Evolutionary conservation across 441 rosid genomes (phyloP), one percentile per base, ranked within the genome.

Genomic region (Melastoma candidum): DNA sequence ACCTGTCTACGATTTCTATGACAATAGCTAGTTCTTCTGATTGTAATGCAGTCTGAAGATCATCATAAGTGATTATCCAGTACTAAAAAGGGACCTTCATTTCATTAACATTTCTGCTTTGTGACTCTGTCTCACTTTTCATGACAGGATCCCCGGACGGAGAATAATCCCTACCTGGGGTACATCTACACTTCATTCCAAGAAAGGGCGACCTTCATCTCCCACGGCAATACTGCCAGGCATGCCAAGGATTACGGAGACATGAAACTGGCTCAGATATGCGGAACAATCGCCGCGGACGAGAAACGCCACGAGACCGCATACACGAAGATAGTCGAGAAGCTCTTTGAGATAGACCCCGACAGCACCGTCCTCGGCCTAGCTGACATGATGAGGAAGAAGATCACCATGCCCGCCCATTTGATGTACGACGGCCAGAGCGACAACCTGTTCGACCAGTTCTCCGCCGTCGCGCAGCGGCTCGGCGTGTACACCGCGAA

Each of bases 221-320:
- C 98, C 48, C 98, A 90, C 12, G 93, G 98, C 46, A 90, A 90
- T 75, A 90, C 98, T 10, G 95, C 98, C n/a, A 76, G 93, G 41
- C 95, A 48, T 10, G 96, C 98, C 49, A 87, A 80, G 73, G 85
- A 79, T 39, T 81, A 71, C 4, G 98, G 98, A 6, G 98, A 87
- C 73, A 0, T 77, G 12, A 87, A 81, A 52, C 32, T 90, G 65
- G 96, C 96, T 17, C 98, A 87, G 68, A 74, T 90, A 48, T 90
- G 98, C 32, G 98, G 98, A 11, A 78, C 67, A 17, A 90, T 90
- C 56, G 98, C 98, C 6, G 58, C 96, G 17, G 98, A 90, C 29
- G 98, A 90, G 75, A 90, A 82, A 77, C 95, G 98, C 47, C 98
- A 90, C 9, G 98, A 90, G 68, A 82, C 85, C 0, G 98, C 98